phyloP scores from a whole-genome alignment of 2,329 filamentous ascomycete species.

The Plenodomus biglobosus region DNA sequence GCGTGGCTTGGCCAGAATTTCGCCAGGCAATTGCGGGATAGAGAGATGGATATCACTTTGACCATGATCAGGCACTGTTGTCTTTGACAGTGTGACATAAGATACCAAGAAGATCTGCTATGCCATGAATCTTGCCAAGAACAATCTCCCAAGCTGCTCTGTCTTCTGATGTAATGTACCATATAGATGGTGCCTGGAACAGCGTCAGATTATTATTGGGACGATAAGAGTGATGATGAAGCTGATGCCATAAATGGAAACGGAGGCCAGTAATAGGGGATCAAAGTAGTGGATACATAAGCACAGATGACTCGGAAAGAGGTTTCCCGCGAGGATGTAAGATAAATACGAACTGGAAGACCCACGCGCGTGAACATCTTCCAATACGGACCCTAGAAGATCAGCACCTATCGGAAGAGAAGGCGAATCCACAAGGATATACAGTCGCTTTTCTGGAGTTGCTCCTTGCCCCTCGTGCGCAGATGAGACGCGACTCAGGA shows the following conservation, averaged over 20 bases:
- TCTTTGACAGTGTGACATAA: neutral
- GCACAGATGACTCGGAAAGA: slow-evolving; percentile 16
- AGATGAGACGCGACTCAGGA: slow-evolving; percentile 12
- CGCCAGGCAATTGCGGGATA: slow-evolving; percentile 7
- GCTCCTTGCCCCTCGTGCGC: slow-evolving; percentile 15
- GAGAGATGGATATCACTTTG: neutral
- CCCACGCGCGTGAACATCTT: slow-evolving; percentile 7
- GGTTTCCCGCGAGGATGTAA: neutral
- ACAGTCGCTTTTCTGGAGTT: neutral
- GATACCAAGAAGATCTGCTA: neutral
- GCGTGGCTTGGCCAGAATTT: slow-evolving; percentile 12
- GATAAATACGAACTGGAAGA: neutral
- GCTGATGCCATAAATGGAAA: slow-evolving; percentile 6
- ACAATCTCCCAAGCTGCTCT: neutral
- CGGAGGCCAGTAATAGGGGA: slow-evolving; percentile 15
- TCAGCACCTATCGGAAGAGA: slow-evolving; percentile 13
- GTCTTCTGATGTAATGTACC: neutral
- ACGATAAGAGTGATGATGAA: slow-evolving; percentile 15
- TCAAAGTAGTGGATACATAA: slow-evolving; percentile 15
- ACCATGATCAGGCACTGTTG: neutral
- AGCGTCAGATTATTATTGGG: slow-evolving; percentile 14
- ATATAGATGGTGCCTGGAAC: slow-evolving; percentile 9
- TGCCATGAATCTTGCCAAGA: neutral
- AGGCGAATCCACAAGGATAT: neutral
- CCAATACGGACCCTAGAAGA: slow-evolving; percentile 10